Base-by-base conservation (phyloP, 73 alveolate genomes). In the Tetrahymena elliotti region DNA sequence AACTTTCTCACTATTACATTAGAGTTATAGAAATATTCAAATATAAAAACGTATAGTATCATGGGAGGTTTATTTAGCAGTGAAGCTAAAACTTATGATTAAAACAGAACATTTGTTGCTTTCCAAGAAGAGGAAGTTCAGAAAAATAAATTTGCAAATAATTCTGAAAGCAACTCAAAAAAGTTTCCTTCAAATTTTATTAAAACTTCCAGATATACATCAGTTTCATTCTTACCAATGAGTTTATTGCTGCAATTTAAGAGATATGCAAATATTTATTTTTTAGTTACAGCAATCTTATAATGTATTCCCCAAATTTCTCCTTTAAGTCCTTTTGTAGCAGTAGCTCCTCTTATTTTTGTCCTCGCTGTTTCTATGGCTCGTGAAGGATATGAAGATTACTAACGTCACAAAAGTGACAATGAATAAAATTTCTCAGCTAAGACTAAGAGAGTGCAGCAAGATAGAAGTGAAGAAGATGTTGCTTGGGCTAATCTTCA, bases 211-310 rank as follows among this genome's bases (percentile, higher is more conserved):
- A 84, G 96, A 54, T 94, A 94, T 52, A 94, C 93, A 35, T n/a
- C 93, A 12, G 27, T 94, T 22, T 84, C 96, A 27, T 94, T 94
- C 93, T 93, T 95, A 22, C 97, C 96, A n/a, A 92, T 53, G 93
- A 92, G 94, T 53, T 95, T 98, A 92, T 95, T 98, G 82, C 93
- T 98, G 93, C 97, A 98, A 97, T 98, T 98, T 94, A 95, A 96
- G 95, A 97, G 99, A 97, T 98, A 97, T 39, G 99, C 99, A 2
- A 98, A 98, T 93, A 98, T 98, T 33, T 98, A 98, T 96, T 98
- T 98, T 96, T 96, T 98, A 93, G 94, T 98, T 53, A 97, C 98
- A 35, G 98, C 99, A 12, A 95, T 98, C 35, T 94, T 98, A 92
- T 97, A 99, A 4, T 98, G 95, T 93, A 54, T 97, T 95, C 96